These are phyloP conservation scores for Fusarium coicis DNA, from an alignment of 2,329 filamentous ascomycete genomes.

Conservation along the genomic window DNA sequence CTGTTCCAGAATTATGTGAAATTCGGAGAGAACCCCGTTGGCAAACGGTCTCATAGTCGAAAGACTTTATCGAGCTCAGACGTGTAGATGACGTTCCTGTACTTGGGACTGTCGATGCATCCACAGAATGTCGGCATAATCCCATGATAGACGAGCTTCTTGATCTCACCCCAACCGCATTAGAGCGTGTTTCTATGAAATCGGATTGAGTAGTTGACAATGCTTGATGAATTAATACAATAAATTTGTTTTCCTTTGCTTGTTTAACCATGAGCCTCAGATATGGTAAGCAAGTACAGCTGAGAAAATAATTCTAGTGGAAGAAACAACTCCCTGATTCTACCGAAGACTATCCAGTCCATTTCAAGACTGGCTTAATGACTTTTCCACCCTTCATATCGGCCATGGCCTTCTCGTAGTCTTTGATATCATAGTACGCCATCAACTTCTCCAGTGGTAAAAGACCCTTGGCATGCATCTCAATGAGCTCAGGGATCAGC, in stretches of 20 bases:
- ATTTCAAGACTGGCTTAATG: background rate
- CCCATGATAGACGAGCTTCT: background rate
- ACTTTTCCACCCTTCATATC: conserved; percentile 1
- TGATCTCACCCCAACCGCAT: too few relatives aligned
- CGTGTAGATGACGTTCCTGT: background rate
- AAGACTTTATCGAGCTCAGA: background rate
- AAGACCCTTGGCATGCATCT: background rate
- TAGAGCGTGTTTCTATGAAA: background rate
- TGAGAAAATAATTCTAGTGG: background rate
- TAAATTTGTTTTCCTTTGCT: too few relatives aligned
- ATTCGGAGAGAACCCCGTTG: background rate
- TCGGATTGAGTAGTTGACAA: rapidly evolving
- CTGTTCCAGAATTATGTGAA: background rate
- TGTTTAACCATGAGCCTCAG: too few relatives aligned
- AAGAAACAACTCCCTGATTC: too few relatives aligned
- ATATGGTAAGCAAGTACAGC: rapidly evolving
- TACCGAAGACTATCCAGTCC: background rate
- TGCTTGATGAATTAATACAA: rapidly evolving
- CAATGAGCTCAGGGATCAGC: conserved; percentile 12
- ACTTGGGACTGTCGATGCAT: too few relatives aligned
- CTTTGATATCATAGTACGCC: background rate
- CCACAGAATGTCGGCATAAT: too few relatives aligned
- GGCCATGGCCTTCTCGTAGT: background rate
- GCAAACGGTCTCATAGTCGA: background rate
- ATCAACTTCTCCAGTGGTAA: conserved; percentile 6